A percentile compares a stretch with the other conserved stretches of the same genome.
Evolutionary conservation across 352 stramenopile species (phyloP).

Genomic region (Saprolegnia diclina): DNA sequence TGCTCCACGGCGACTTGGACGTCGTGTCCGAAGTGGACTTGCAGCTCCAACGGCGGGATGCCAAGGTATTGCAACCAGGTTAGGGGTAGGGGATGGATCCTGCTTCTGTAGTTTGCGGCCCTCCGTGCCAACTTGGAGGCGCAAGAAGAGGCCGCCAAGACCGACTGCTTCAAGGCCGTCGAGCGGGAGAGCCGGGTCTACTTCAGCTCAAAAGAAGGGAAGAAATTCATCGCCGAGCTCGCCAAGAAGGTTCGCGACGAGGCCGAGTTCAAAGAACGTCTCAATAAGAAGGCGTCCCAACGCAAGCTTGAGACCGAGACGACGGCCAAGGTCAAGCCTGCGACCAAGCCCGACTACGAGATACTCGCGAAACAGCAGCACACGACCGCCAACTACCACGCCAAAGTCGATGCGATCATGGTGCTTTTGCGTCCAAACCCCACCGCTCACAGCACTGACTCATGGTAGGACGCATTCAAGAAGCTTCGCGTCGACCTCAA

Average conservation of each 20-base stretch:
- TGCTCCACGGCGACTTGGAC: constrained; percentile 63
- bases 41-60: constrained; percentile 7
- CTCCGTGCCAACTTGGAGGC: constrained; percentile 39
- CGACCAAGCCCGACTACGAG: neutral
- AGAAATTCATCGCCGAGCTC: constrained; percentile 46
- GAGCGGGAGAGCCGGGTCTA: constrained; percentile 53
- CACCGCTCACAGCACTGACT: no score
- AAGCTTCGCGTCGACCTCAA: constrained; percentile 68
- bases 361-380: constrained; percentile 7
- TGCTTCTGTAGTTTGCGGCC: neutral
- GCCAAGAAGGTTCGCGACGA: constrained; percentile 76
- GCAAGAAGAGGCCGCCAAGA: constrained; percentile 68
- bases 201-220: constrained; percentile 73
- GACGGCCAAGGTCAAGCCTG: neutral
- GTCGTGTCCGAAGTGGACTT: constrained; percentile 20
- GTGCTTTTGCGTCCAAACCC: neutral
- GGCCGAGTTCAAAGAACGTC: constrained; percentile 69
- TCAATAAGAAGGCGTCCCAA: constrained; percentile 34
- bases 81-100: neutral
- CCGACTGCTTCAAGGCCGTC: constrained; percentile 63
- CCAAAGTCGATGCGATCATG: neutral
- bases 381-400: neutral
- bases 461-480: constrained; percentile 53
- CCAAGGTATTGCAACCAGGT: neutral
- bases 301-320: neutral